phyloP scores from a whole-genome alignment of 257 asterid genomes.

The Solanum appendiculatum region DNA sequence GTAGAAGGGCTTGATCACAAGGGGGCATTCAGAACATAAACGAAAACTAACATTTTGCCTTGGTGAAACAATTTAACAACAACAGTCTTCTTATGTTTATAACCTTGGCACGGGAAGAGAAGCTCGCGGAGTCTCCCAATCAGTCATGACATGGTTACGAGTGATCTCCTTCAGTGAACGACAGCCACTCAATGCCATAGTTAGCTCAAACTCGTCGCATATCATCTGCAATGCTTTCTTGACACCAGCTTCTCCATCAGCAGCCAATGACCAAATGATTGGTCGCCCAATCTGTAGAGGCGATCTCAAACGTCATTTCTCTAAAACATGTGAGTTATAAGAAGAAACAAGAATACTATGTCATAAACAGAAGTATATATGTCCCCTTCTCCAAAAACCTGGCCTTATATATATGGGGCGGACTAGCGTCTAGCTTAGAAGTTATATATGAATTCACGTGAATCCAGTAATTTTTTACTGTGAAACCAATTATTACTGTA shows the following conservation, averaged over 20 bases:
- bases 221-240: slow-evolving; percentile 14
- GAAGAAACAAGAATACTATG: neutral
- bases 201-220: slow-evolving; percentile 63
- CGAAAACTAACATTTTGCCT: neutral
- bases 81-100: neutral
- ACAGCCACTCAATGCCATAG: slow-evolving; percentile 12
- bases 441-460: neutral
- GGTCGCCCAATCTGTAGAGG: slow-evolving; percentile 8
- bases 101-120: slow-evolving; percentile 1
- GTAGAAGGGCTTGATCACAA: neutral
- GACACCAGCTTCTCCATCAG: slow-evolving; percentile 8
- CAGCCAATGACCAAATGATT: slow-evolving; percentile 12
- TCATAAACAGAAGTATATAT: neutral
- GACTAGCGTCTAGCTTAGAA: neutral
- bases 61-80: neutral
- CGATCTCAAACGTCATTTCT: neutral
- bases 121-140: slow-evolving; percentile 11
- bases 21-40: neutral
- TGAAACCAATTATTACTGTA: neutral
- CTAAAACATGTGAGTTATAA: neutral
- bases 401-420: neutral
- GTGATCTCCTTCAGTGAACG: slow-evolving; percentile 8
- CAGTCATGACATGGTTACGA: slow-evolving; percentile 1
- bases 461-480: neutral
- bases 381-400: neutral